Evolutionary conservation across 106 monocot species (phyloP).

Genomic region (Acorus gramineus): DNA sequence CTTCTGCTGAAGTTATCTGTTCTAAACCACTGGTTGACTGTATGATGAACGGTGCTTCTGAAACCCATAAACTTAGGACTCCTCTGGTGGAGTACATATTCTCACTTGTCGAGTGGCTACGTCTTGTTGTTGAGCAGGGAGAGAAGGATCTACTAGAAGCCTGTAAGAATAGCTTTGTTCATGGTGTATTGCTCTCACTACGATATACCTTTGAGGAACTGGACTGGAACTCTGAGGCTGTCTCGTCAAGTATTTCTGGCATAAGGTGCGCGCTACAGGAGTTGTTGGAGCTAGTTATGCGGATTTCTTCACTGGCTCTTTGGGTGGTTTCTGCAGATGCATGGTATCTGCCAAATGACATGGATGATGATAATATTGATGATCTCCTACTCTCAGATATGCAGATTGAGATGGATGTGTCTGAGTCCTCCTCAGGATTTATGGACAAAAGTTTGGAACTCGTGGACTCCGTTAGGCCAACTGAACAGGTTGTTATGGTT

Average conservation of each 20-base stretch:
- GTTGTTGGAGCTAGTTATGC: slow-evolving; percentile 68
- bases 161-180: slow-evolving; percentile 88
- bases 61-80: slow-evolving; percentile 5
- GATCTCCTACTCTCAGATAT: slow-evolving; percentile 33
- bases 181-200: slow-evolving; percentile 87
- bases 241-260: slow-evolving; percentile 37
- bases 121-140: slow-evolving; percentile 55
- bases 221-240: slow-evolving; percentile 63
- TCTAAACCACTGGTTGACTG: slow-evolving; percentile 8
- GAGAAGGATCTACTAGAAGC: slow-evolving; percentile 81
- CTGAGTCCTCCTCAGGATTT: slow-evolving; percentile 26
- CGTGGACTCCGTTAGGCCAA: slow-evolving; percentile 30
- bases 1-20: slow-evolving; percentile 28
- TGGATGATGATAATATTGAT: slow-evolving; percentile 55
- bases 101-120: slow-evolving; percentile 77
- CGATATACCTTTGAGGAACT: slow-evolving; percentile 96
- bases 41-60: slow-evolving; percentile 12
- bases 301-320: slow-evolving; percentile 76
- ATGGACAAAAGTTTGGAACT: slow-evolving; percentile 16
- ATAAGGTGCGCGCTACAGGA: slow-evolving; percentile 55
- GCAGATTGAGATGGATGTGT: slow-evolving; percentile 20
- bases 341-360: slow-evolving; percentile 78
- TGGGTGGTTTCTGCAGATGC: slow-evolving; percentile 96
- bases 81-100: slow-evolving; percentile 56
- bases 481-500: slow-evolving; percentile 88